Percentiles rank a stretch among this genome's conserved stretches.
phyloP scores from a whole-genome alignment of 768 basidiomycete species.

The Hirschioporus abietinus region DNA sequence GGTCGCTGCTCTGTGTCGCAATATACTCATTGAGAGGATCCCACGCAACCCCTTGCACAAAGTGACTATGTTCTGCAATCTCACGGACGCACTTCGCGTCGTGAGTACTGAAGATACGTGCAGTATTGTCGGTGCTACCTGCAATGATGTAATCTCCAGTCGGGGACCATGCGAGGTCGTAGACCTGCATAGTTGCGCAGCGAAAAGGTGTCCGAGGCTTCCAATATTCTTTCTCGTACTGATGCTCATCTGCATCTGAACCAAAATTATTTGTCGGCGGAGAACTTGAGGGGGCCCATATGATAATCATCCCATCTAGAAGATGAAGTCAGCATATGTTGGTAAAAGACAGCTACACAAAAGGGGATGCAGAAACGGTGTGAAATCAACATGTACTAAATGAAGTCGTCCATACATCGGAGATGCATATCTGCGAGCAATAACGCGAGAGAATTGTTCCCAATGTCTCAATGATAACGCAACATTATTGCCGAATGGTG shows the following conservation, averaged over 20 bases:
- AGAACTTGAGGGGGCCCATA: conserved; percentile 83
- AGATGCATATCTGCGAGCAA: no score
- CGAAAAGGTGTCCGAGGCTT: conserved; percentile 85
- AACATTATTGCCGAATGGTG: no score
- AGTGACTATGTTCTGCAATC: conserved; percentile 92
- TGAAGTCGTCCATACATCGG: no score
- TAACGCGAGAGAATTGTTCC: no score
- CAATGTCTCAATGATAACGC: no score
- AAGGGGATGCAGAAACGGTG: neutral
- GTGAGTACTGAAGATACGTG: conserved; percentile 69
- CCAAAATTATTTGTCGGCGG: conserved; percentile 73
- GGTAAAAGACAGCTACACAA: conserved; percentile 7
- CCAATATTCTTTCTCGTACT: conserved; percentile 95
- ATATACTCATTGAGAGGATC: conserved; percentile 97
- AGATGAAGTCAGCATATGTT: conserved; percentile 10
- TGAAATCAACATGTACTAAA: neutral
- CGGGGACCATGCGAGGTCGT: conserved; percentile 97
- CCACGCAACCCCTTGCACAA: conserved; percentile 99
- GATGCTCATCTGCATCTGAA: conserved; percentile 81
- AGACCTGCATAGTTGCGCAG: conserved; percentile 92
- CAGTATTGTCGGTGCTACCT: conserved; percentile 96
- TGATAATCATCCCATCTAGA: conserved; percentile 92
- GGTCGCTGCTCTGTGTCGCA: conserved; percentile 94
- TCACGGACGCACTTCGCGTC: conserved; percentile 86
- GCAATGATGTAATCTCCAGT: conserved; percentile 90